Evolutionary conservation across 1,139 yeast genomes (phyloP).

Genomic region (Geotrichum phurueaensis): DNA sequence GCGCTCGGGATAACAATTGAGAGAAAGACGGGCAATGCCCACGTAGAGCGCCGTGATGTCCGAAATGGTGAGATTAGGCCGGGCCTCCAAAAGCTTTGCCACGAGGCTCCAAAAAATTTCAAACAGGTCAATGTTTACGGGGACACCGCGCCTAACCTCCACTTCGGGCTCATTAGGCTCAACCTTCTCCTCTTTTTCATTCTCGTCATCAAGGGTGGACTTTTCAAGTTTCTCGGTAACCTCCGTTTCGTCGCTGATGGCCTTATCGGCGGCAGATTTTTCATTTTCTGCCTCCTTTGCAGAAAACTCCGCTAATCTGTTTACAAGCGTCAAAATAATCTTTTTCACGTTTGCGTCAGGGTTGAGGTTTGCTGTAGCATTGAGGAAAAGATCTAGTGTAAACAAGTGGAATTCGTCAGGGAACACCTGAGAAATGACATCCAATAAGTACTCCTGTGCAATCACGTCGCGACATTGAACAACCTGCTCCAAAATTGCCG

Average conservation of each 20-base stretch:
- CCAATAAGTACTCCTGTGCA: slow-evolving; percentile 87
- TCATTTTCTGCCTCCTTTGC: slow-evolving; percentile 31
- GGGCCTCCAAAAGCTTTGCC: slow-evolving; percentile 44
- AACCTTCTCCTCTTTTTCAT: slow-evolving; percentile 9
- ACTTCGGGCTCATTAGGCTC: slow-evolving; percentile 3
- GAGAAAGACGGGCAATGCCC: slow-evolving; percentile 56
- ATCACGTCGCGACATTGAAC: slow-evolving; percentile 86
- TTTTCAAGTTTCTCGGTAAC: slow-evolving; percentile 18
- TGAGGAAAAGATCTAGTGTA: slow-evolving; percentile 62
- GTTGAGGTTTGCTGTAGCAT: slow-evolving; percentile 59
- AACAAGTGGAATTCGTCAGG: slow-evolving; percentile 86
- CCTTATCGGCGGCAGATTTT: slow-evolving; percentile 6
- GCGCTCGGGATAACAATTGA: slow-evolving; percentile 61
- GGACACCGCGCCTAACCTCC: slow-evolving; percentile 20
- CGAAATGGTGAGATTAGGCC: slow-evolving; percentile 57
- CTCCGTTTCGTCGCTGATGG: neutral
- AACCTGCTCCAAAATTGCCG: slow-evolving; percentile 80
- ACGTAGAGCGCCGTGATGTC: slow-evolving; percentile 63
- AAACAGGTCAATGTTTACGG: slow-evolving; percentile 40
- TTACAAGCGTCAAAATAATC: slow-evolving; percentile 63
- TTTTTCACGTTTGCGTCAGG: slow-evolving; percentile 65
- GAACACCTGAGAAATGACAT: slow-evolving; percentile 86
- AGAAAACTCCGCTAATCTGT: slow-evolving; percentile 60
- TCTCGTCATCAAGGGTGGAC: slow-evolving; percentile 17
- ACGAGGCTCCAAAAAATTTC: slow-evolving; percentile 62